Conservation (phyloP, 495 filamentous ascomycete genomes). For the Penicillium verhagenii region DNA sequence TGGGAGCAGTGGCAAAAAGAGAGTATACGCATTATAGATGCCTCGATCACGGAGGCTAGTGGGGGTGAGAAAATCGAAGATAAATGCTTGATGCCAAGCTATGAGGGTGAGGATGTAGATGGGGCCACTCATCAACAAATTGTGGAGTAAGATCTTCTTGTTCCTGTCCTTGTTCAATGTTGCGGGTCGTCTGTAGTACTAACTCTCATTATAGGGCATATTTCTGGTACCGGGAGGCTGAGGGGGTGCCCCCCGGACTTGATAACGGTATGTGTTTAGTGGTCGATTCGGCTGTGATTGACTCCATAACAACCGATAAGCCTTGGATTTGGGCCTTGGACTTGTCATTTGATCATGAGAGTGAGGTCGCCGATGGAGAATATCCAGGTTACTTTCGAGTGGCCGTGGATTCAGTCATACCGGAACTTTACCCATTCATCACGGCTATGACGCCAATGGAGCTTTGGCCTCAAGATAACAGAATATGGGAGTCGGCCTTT, state of each 20-base stretch:
- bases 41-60: neutral
- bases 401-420: neutral
- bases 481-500: slow-evolving; percentile 3
- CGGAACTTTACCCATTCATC: slow-evolving; percentile 3
- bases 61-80: slow-evolving; percentile 4
- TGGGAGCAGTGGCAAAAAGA: slow-evolving; percentile 1
- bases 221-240: neutral
- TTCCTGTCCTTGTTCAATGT: neutral
- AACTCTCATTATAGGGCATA: neutral
- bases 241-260: neutral
- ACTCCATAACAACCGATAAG: neutral
- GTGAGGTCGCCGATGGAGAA: neutral
- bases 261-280: slow-evolving; percentile 1
- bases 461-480: slow-evolving; percentile 1
- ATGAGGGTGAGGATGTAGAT: neutral
- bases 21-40: neutral
- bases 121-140: neutral
- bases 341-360: slow-evolving; percentile 2
- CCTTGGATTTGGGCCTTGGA: slow-evolving; percentile 5
- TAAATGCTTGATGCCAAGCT: neutral
- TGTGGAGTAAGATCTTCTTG: neutral
- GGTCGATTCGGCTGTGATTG: neutral
- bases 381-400: slow-evolving; percentile 8
- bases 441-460: slow-evolving; percentile 1
- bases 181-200: too few relatives aligned